Evolutionary conservation across 306 rosid genomes (phyloP).

Genomic region (Gastrolobium bilobum): DNA sequence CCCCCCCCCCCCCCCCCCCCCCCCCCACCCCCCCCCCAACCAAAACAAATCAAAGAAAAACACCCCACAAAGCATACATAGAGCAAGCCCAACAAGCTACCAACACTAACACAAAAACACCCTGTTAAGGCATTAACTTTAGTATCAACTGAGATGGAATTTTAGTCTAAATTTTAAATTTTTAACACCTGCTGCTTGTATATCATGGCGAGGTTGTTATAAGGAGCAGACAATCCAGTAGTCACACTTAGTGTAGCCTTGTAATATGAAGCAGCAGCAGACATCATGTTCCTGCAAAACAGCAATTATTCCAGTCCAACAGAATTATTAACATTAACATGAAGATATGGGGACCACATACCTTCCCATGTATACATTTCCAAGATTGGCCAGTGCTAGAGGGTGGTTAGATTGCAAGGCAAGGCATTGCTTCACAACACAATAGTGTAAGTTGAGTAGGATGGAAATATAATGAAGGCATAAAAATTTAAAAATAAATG

Average conservation of each 20-base stretch:
- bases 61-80: not conserved
- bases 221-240: slow-evolving; percentile 85
- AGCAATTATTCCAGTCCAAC: not conserved
- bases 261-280: slow-evolving; percentile 80
- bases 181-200: slow-evolving; percentile 78
- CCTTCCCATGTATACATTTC: slow-evolving; percentile 98
- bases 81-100: not conserved
- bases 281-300: slow-evolving; percentile 71
- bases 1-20: not conserved
- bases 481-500: slow-evolving; percentile 5
- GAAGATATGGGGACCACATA: slow-evolving; percentile 48
- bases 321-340: slow-evolving; percentile 8
- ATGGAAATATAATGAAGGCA: not conserved
- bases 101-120: not conserved
- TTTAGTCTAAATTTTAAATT: not conserved
- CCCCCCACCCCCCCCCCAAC: too few species aligned
- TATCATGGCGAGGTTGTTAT: slow-evolving; percentile 79
- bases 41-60: too few species aligned
- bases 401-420: slow-evolving; percentile 91
- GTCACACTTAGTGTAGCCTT: slow-evolving; percentile 83
- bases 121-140: not conserved
- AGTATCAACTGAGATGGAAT: not conserved
- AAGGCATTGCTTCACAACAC: slow-evolving; percentile 89
- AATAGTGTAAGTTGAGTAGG: slow-evolving; percentile 45
- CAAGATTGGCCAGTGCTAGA: slow-evolving; percentile 97